These are phyloP conservation scores for Sporothrix sp. DNA, from an alignment of 2,329 filamentous ascomycete species.

Conservation along the genomic window DNA sequence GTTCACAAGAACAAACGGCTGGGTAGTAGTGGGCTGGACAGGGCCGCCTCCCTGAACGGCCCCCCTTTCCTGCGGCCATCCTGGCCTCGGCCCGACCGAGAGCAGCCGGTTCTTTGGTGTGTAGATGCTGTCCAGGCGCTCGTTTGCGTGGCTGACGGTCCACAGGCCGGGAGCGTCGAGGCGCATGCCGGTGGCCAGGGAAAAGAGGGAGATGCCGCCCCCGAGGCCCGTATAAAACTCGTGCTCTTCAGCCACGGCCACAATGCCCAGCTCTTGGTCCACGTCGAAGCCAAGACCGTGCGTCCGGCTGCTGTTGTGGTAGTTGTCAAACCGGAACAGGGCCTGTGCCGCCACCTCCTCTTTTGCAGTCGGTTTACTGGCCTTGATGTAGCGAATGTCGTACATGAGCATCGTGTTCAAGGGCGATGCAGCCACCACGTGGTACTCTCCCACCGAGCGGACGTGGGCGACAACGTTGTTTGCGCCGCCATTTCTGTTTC, in stretches of 20 bases:
- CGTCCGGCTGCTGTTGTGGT: constrained; percentile 37
- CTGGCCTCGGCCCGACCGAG: no score
- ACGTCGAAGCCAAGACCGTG: constrained; percentile 37
- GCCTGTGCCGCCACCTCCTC: constrained; percentile 22
- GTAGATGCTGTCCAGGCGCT: background rate
- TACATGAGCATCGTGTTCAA: constrained; percentile 43
- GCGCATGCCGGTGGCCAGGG: constrained; percentile 34
- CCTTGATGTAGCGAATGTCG: constrained; percentile 40
- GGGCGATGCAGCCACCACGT: constrained; percentile 45
- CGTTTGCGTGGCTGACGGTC: background rate
- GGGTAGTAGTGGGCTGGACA: no score
- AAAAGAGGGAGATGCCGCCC: constrained; percentile 40
- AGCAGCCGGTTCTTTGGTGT: background rate
- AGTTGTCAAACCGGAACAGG: constrained; percentile 39
- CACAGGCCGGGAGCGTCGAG: constrained; percentile 25
- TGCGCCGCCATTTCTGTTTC: background rate
- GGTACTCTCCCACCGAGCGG: constrained; percentile 37
- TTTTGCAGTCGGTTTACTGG: background rate
- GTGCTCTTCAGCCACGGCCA: constrained; percentile 41
- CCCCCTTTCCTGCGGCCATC: no score
- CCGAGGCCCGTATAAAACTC: constrained; percentile 29
- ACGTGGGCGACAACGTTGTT: constrained; percentile 32
- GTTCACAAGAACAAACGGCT: no score
- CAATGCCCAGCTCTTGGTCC: constrained; percentile 38
- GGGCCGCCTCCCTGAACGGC: no score